Base-by-base conservation (phyloP, 2,329 filamentous ascomycete genomes). In the Cercospora berteroae region DNA sequence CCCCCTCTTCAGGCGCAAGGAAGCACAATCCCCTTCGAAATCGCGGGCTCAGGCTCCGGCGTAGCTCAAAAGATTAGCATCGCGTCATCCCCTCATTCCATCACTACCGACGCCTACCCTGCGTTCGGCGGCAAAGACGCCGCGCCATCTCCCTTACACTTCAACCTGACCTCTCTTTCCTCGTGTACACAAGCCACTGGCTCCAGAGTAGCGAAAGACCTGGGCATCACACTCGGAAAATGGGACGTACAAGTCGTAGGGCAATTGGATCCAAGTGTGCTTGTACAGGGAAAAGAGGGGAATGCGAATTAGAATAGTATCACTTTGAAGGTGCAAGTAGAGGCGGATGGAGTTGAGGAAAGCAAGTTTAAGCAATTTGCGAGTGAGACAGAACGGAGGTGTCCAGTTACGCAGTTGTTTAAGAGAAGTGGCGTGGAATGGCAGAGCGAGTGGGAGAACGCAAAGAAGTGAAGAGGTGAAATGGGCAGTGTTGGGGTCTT, bases 171-270 rank as follows among this genome's bases (percentile, higher is more conserved):
- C 5, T 39, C 33, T 39, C 33, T 39, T 0, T 39, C 36, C 16
- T 69, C 67, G 0, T 69, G 67, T 36, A 67, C 67, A 16, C 67
- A 67, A 52, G 67, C 64, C 31, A 69, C 67, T 5, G 67, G 67
- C 5, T 64, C 64, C 31, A 64, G 67, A 2, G 64, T 67, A 27
- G 67, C 67, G 16, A 67, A 65, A 50, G 67, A 69, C 31, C 27
- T 64, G 7, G 67, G 67, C 1, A 67, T 67, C 33, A 62, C 57
- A 5, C 39, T 69, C 8, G 56, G 64, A 1, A 60, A 64, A 33
- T 69, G 67, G 67, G 58, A 67, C 9, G 67, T 69, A 13, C 44
- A 39, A 7, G 67, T 69, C 16, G 2, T 20, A 31, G n/a, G 67
- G 64, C 20, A 52, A 63, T 6, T 69, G 12, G 65, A 69, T 42